Evolutionary conservation across 176 grass and related monocot species (phyloP).

Genomic region (Olyra latifolia): DNA sequence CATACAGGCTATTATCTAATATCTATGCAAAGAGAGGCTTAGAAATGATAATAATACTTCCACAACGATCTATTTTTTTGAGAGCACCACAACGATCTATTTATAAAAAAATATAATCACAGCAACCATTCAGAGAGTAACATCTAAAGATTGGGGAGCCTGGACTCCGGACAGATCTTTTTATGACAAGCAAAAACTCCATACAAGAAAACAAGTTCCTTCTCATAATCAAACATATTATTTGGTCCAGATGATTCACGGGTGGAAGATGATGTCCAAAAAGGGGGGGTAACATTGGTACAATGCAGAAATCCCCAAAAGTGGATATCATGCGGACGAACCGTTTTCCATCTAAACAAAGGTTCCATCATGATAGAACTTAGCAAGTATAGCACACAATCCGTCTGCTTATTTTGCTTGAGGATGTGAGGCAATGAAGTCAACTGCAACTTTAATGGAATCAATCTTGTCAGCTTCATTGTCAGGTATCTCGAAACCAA

Average conservation of each 20-base stretch:
- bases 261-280: background rate
- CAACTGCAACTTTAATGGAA: constrained; percentile 49
- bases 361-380: background rate
- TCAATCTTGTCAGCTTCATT: constrained; percentile 58
- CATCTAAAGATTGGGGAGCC: background rate
- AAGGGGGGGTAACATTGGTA: background rate
- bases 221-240: constrained; percentile 41
- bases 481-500: constrained; percentile 54
- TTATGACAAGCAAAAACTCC: background rate
- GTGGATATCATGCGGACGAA: background rate
- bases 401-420: constrained; percentile 40
- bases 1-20: background rate
- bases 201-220: constrained; percentile 7
- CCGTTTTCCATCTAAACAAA: constrained; percentile 3
- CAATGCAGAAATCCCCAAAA: background rate
- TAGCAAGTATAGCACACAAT: background rate
- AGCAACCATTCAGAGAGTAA: background rate
- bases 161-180: background rate
- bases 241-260: background rate
- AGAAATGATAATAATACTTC: background rate
- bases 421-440: constrained; percentile 55
- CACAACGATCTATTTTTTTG: background rate
- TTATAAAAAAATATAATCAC: background rate
- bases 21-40: background rate
- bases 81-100: background rate